Conservation (phyloP, 2,329 filamentous ascomycete genomes). For the Lecanicillium sp. region DNA sequence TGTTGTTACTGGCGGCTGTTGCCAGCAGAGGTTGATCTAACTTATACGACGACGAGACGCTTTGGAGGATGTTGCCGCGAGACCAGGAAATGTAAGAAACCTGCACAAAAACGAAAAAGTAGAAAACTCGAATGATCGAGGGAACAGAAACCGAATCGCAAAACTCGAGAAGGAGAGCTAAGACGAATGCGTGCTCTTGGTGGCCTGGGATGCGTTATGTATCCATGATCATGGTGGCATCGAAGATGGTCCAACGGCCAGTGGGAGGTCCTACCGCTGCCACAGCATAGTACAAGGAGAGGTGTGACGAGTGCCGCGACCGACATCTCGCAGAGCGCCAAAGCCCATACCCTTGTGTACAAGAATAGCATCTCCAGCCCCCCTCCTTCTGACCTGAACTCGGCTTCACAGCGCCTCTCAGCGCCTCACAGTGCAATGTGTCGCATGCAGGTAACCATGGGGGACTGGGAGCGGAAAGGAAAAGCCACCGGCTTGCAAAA, state of each 20-base stretch:
- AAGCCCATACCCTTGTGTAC: neutral
- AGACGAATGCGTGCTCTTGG: constrained; percentile 2
- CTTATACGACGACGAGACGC: constrained; percentile 8
- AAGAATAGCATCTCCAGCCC: constrained; percentile 3
- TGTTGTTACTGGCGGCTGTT: constrained; percentile 21
- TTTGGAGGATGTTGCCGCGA: constrained; percentile 14
- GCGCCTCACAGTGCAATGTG: too few species aligned
- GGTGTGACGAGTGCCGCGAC: too few species aligned
- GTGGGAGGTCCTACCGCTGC: too few species aligned
- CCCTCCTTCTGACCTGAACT: too few species aligned
- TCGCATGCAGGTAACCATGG: too few species aligned
- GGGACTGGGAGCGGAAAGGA: too few species aligned
- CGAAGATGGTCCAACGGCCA: too few species aligned
- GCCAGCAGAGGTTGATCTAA: constrained; percentile 25
- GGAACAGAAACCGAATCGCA: constrained; percentile 9
- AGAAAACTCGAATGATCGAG: constrained; percentile 9
- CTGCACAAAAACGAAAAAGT: constrained; percentile 8
- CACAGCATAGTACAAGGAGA: too few species aligned
- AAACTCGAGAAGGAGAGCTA: constrained; percentile 8
- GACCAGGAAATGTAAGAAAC: constrained; percentile 6
- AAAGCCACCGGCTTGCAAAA: neutral
- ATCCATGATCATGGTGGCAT: neutral
- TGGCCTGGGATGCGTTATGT: constrained; percentile 8
- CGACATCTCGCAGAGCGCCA: too few species aligned
- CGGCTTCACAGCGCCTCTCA: too few species aligned